These are phyloP conservation scores for Friedmanniomyces endolithicus DNA, from an alignment of 495 filamentous ascomycete genomes.

Conservation along the genomic window DNA sequence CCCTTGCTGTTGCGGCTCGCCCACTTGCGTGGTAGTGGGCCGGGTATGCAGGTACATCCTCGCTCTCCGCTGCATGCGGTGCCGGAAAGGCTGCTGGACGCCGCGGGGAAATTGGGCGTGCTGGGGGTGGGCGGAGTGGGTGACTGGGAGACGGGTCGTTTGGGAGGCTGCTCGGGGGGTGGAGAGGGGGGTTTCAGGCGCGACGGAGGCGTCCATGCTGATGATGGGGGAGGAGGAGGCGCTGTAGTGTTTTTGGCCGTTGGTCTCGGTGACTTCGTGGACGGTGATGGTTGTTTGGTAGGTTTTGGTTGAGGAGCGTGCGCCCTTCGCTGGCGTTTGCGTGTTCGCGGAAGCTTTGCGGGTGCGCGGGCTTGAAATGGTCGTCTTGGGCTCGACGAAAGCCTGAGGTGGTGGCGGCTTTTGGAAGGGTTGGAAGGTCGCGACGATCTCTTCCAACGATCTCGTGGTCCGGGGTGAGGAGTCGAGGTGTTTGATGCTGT, in stretches of 20 bases:
- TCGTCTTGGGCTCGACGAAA: conserved; percentile 31
- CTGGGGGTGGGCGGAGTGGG: conserved; percentile 3
- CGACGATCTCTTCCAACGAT: conserved; percentile 41
- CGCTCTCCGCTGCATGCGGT: conserved; percentile 26
- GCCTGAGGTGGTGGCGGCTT: conserved; percentile 64
- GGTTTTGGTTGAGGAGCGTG: conserved; percentile 34
- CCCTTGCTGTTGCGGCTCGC: neutral
- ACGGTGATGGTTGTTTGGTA: conserved; percentile 76
- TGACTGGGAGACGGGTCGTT: neutral
- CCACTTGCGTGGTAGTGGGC: neutral
- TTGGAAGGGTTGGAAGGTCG: conserved; percentile 60
- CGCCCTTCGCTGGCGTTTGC: conserved; percentile 10
- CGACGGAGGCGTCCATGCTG: conserved; percentile 12
- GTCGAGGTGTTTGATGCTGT: conserved; percentile 22
- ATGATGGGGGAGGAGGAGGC: conserved; percentile 28
- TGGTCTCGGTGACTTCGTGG: conserved; percentile 57
- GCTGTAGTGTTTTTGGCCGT: conserved; percentile 53
- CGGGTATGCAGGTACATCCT: conserved; percentile 1
- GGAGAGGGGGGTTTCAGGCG: neutral
- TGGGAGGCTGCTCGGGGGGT: neutral
- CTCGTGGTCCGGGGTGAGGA: conserved; percentile 25
- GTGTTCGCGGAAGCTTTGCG: conserved; percentile 20
- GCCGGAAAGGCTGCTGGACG: conserved; percentile 26
- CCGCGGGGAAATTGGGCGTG: neutral
- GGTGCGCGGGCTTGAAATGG: conserved; percentile 21